Evolutionary conservation across 2,329 filamentous ascomycete genomes (phyloP), one percentile per base, ranked within the genome.

Genomic region (Nakataea oryzae): DNA sequence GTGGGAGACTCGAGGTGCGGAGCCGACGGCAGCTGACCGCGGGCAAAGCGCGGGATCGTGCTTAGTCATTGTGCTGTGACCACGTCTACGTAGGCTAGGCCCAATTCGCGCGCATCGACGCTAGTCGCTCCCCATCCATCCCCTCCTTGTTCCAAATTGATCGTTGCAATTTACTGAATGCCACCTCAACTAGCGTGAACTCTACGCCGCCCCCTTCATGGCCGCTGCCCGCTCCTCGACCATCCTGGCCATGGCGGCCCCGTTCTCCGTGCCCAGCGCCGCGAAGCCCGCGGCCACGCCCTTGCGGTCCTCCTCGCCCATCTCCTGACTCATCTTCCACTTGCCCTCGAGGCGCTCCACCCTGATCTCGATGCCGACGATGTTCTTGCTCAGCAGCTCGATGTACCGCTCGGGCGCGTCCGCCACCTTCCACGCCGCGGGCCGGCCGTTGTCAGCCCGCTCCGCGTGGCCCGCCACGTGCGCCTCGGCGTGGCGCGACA

Each of bases 301-400:
- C 27, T 80, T 71, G 0, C 78, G 70, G 67, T 88, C 86, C 0
- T 76, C 83, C 2, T 70, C 67, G 0, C 69, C 62, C 75, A 79
- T 75, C 67, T 87, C 85, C 72, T 88, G 85, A 65, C 82, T 86
- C 85, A 87, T 86, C 74, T 88, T 88, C 66, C 82, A 86, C 73
- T 86, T 87, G 14, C 85, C 85, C 59, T 81, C 79, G 41, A 88
- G 69, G 6, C 77, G 69, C 0, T 79, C 76, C 62, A 88, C 78
- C 55, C 73, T 70, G 55, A 88, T 82, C 69, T 87, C 82, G 17
- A 88, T 77, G 0, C 85, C 85, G 34, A 86, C 78, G 57, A 87
- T 85, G 54, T 73, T 77, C 73, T 82, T 86, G 70, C 80, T 81
- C 68, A 86, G 65, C 13, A 87, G 66, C 9, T 82, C 76, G 9